Evolutionary conservation across 2,329 filamentous ascomycete genomes (phyloP).

Genomic region (Spiromastix sp.): DNA sequence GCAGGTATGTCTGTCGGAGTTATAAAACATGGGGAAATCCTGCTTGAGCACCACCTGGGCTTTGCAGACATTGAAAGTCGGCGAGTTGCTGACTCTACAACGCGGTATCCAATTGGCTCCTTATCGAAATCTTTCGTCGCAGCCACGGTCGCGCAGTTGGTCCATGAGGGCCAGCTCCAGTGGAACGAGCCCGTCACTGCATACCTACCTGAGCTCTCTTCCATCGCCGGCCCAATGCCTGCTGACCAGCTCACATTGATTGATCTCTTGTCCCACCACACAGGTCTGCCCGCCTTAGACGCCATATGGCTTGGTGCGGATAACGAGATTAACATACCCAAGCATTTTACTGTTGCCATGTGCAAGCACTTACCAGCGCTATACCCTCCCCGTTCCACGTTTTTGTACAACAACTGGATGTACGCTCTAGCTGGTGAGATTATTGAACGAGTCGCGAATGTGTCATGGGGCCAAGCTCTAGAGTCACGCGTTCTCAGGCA

Average conservation of each 20-base stretch:
- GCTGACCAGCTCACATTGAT: conserved; percentile 1
- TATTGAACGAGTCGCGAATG: neutral
- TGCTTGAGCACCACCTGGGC: neutral
- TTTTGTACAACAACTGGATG: neutral
- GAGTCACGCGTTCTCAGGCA: conserved; percentile 1
- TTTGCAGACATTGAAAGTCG: neutral
- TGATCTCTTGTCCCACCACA: neutral
- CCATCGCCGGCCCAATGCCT: neutral
- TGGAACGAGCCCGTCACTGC: neutral
- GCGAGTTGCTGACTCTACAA: neutral
- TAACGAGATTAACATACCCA: neutral
- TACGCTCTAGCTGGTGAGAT: neutral
- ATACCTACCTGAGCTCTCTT: conserved; percentile 1
- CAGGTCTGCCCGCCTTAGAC: neutral
- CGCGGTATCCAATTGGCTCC: neutral
- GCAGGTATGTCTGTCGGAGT: conserved; percentile 1
- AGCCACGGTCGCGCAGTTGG: neutral
- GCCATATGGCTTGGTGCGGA: neutral
- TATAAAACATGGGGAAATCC: neutral
- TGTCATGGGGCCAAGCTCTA: neutral
- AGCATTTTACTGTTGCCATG: neutral
- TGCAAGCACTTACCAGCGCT: neutral
- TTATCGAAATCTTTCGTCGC: neutral
- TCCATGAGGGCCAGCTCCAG: neutral
- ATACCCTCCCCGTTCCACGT: neutral